Evolutionary conservation across 2,329 filamentous ascomycete genomes (phyloP), one percentile per base, ranked within the genome.

Genomic region (Cordyceps javanica): DNA sequence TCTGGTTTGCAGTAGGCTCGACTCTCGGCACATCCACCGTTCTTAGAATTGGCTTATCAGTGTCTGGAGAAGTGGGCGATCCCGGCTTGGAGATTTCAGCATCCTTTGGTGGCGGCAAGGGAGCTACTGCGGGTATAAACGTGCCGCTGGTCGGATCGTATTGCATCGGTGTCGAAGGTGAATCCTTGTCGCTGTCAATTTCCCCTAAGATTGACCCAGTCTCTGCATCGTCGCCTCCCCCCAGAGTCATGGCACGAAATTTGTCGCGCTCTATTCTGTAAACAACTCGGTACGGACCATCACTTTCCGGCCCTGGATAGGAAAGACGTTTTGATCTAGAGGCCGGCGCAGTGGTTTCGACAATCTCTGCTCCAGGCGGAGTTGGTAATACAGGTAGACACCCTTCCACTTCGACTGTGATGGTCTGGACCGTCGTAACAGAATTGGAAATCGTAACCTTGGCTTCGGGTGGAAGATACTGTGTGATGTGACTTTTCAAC

Each of bases 391-490:
- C 73, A 3, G 80, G 73, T 5, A 77, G 72, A 5, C 77, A 72
- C 1, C 82, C 82, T 14, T 77, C 77, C 38, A 88, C 78, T 55
- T 87, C 82, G 3, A 87, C 82, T 0, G 84, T 86, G 63, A 87
- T 83, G 14, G 77, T 86, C 61, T 86, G 85, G 8, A 79, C 82
- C 1, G 81, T 85, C 1, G 77, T 78, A 0, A 82, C 82, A 3
- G 80, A 78, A 6, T 82, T 85, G 1, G 78, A 81, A 38, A 87
- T 82, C 9, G 81, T 81, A 6, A 87, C 78, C n/a, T 77, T 77
- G 0, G 83, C 79, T 45, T 82, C 78, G 0, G 77, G 68, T 1
- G 82, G 77, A 5, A 86, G 68, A 0, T 84, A 75, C 50, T 77
- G 77, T 61, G 80, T 68, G 49, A 82, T 85, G 61, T 80, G 80